Evolutionary conservation across 305 asterid genomes (phyloP).

Genomic region (Monarda citriodora): DNA sequence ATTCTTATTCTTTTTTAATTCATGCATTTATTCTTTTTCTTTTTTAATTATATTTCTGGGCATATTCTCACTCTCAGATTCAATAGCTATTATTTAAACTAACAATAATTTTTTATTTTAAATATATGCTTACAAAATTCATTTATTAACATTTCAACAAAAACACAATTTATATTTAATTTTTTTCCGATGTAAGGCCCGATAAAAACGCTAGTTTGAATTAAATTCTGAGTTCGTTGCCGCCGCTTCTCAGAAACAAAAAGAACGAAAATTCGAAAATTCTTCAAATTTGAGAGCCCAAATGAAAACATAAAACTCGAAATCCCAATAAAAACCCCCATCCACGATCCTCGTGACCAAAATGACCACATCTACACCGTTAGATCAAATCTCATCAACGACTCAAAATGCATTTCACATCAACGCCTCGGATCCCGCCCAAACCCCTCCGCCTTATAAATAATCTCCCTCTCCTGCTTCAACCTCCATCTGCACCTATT

Average conservation of each 20-base stretch:
- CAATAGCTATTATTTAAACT: too few species aligned
- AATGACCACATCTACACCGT: slow-evolving; percentile 22
- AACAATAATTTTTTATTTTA: too few species aligned
- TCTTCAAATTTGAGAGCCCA: neutral
- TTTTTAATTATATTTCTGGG: too few species aligned
- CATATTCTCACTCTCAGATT: too few species aligned
- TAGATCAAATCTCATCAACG: slow-evolving; percentile 23
- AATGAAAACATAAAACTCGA: neutral
- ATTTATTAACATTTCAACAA: too few species aligned
- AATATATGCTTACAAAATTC: too few species aligned
- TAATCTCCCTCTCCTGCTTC: neutral
- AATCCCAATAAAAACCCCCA: slow-evolving; percentile 20
- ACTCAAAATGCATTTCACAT: neutral
- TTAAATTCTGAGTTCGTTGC: neutral
- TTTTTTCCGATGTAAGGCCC: too few species aligned
- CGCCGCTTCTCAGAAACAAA: neutral
- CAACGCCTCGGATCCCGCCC: slow-evolving; percentile 24
- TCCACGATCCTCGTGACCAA: slow-evolving; percentile 28
- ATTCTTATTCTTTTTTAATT: too few species aligned
- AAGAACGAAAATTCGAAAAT: slow-evolving; percentile 1
- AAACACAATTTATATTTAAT: too few species aligned
- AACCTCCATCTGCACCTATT: neutral
- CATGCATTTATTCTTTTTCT: too few species aligned
- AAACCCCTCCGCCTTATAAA: slow-evolving; percentile 16
- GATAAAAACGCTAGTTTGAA: too few species aligned